A percentile compares a stretch with the other conserved stretches of the same genome.
Evolutionary conservation across 2,329 filamentous ascomycete species (phyloP).

Genomic region (Drechmeria coniospora): DNA sequence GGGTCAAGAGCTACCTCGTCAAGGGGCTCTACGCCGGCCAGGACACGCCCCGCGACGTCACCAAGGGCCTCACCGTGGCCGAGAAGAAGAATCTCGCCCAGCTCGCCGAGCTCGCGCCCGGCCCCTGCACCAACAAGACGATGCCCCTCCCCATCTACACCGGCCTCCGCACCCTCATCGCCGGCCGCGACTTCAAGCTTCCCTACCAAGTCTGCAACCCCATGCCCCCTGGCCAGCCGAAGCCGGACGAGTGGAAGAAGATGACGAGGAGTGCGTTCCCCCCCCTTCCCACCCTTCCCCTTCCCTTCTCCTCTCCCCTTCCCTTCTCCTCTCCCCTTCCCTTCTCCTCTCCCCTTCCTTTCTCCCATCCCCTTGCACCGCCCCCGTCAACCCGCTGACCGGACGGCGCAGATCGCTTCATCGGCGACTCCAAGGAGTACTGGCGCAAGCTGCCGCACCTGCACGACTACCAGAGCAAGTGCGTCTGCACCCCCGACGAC

Average conservation of each 20-base stretch:
- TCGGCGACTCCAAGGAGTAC: conserved; percentile 63
- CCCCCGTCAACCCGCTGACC: conserved; percentile 19
- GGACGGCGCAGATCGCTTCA: conserved; percentile 59
- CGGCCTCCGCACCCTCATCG: conserved; percentile 54
- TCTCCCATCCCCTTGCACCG: too few species aligned
- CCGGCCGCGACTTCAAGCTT: conserved; percentile 69
- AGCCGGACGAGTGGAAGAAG: conserved; percentile 85
- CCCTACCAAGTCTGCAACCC: conserved; percentile 86
- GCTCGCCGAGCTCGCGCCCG: conserved; percentile 30
- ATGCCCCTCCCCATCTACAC: conserved; percentile 69
- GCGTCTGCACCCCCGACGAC: conserved; percentile 60
- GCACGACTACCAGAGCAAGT: conserved; percentile 60
- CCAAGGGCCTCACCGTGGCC: conserved; percentile 29
- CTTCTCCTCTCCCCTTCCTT: background rate
- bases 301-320: background rate
- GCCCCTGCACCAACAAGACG: conserved; percentile 33
- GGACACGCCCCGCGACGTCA: conserved; percentile 32
- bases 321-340: background rate
- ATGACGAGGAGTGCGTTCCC: conserved; percentile 66
- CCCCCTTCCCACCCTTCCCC: background rate
- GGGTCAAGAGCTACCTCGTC: conserved; percentile 59
- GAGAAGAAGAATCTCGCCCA: conserved; percentile 37
- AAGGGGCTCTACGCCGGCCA: conserved; percentile 85
- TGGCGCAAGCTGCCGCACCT: conserved; percentile 69
- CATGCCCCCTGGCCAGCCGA: conserved; percentile 69